phyloP scores from a whole-genome alignment of 768 basidiomycete genomes.

The Leccinum variicolor region DNA sequence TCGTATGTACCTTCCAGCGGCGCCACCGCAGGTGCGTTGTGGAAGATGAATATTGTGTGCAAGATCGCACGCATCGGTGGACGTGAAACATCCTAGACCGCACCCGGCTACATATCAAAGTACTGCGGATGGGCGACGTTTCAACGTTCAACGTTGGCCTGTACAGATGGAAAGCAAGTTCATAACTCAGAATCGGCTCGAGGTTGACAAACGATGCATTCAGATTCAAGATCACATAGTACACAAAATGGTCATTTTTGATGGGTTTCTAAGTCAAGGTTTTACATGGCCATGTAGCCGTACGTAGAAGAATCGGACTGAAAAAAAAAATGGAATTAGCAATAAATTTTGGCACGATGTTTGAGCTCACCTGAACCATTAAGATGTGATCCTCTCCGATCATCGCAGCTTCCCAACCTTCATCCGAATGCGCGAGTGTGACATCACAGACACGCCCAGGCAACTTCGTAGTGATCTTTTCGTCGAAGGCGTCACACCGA shows the following conservation, averaged over 20 bases:
- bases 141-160: background rate
- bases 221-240: background rate
- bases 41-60: too few relatives aligned
- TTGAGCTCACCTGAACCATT: slow-evolving; percentile 28
- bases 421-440: slow-evolving; percentile 8
- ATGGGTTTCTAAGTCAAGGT: background rate
- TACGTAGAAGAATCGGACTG: slow-evolving; percentile 15
- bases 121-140: background rate
- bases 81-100: background rate
- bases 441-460: slow-evolving; percentile 27
- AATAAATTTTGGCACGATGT: background rate
- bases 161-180: too few relatives aligned
- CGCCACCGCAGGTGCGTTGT: too few relatives aligned
- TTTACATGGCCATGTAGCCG: slow-evolving; percentile 29
- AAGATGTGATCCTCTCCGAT: slow-evolving; percentile 35
- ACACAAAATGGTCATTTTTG: background rate
- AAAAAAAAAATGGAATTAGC: background rate
- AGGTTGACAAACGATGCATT: background rate
- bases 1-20: too few relatives aligned
- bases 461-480: slow-evolving; percentile 24
- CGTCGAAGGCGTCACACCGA: slow-evolving; percentile 16
- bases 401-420: slow-evolving; percentile 33
- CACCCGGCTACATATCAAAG: background rate
- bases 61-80: background rate
- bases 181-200: too few relatives aligned